Evolutionary conservation across 768 basidiomycete genomes (phyloP).

Genomic region (Pisolithus orientalis): DNA sequence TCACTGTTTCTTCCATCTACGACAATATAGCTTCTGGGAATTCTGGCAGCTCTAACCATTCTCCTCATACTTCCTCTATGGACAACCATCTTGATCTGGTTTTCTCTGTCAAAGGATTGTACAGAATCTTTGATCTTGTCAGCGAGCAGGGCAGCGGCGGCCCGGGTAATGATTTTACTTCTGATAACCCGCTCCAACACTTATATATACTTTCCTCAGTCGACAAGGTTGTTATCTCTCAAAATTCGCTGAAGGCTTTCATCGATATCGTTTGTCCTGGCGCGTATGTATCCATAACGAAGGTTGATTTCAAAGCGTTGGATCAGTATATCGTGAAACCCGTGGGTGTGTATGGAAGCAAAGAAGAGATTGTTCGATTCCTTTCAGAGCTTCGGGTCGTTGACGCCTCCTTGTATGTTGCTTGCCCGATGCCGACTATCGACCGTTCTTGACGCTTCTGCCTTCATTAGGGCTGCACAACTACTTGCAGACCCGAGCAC

Average conservation of each 20-base stretch:
- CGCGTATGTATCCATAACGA: constrained; percentile 48
- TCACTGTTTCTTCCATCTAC: no score
- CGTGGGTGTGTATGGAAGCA: constrained; percentile 54
- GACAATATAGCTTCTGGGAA: no score
- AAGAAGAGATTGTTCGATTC: constrained; percentile 42
- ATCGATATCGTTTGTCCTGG: constrained; percentile 44
- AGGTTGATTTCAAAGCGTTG: constrained; percentile 48
- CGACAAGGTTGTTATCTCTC: constrained; percentile 57
- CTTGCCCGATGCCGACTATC: neutral
- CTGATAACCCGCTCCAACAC: neutral
- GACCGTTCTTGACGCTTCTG: neutral
- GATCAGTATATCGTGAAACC: constrained; percentile 43
- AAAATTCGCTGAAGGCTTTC: constrained; percentile 41
- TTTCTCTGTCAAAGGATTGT: constrained; percentile 39
- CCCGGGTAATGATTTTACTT: constrained; percentile 32
- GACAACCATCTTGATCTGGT: constrained; percentile 16
- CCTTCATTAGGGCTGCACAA: constrained; percentile 2
- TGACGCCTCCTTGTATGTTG: constrained; percentile 34
- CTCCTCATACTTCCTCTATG: no score
- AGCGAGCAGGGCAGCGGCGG: constrained; percentile 45
- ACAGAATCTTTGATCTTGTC: constrained; percentile 48
- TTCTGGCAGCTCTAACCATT: no score
- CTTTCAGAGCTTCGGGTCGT: constrained; percentile 32
- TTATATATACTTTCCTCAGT: constrained; percentile 26
- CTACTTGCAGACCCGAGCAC: constrained; percentile 1